Percentiles rank a stretch among this genome's conserved stretches.
These are phyloP conservation scores for Trichosporon faecale DNA, from an alignment of 1,284 basidiomycete genomes.

Conservation along the genomic window DNA sequence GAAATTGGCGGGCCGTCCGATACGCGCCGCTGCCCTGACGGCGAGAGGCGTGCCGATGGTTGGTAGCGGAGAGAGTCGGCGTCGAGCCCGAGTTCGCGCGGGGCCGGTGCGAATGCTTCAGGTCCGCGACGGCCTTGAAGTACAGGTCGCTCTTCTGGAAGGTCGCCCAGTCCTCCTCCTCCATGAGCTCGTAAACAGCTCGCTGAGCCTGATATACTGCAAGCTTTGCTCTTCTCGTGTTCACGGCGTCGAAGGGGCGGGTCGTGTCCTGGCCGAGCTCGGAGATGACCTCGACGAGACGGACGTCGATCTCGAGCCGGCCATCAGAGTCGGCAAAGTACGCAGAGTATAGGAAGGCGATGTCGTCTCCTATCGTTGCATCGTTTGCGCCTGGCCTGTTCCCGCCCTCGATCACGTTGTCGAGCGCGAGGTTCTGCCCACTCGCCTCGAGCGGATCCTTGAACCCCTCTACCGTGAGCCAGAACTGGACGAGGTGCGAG, in stretches of 20 bases:
- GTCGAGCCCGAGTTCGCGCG: slow-evolving; percentile 6
- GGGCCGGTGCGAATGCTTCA: slow-evolving; percentile 35
- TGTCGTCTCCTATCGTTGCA: slow-evolving; percentile 61
- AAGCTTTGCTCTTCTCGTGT: slow-evolving; percentile 47
- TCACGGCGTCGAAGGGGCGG: slow-evolving; percentile 15
- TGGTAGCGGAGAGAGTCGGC: neutral
- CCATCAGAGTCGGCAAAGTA: slow-evolving; percentile 62
- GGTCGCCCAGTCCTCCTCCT: slow-evolving; percentile 82
- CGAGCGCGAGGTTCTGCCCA: slow-evolving; percentile 53
- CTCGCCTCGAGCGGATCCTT: slow-evolving; percentile 88
- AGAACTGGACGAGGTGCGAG: slow-evolving; percentile 87
- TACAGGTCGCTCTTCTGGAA: slow-evolving; percentile 85
- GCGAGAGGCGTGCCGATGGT: neutral
- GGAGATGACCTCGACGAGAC: slow-evolving; percentile 27
- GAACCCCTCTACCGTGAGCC: slow-evolving; percentile 94
- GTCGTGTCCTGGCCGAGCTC: slow-evolving; percentile 21
- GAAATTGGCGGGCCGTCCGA: neutral
- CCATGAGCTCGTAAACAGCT: slow-evolving; percentile 83
- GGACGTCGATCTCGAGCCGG: slow-evolving; percentile 27
- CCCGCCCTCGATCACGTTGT: slow-evolving; percentile 9
- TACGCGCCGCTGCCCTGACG: slow-evolving; percentile 3
- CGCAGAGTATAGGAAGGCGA: slow-evolving; percentile 76
- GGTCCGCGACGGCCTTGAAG: slow-evolving; percentile 79
- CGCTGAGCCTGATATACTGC: slow-evolving; percentile 72
- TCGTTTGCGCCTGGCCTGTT: slow-evolving; percentile 10